Base-by-base conservation (phyloP, 2,329 filamentous ascomycete species). In the Dothideomycetes sp. region DNA sequence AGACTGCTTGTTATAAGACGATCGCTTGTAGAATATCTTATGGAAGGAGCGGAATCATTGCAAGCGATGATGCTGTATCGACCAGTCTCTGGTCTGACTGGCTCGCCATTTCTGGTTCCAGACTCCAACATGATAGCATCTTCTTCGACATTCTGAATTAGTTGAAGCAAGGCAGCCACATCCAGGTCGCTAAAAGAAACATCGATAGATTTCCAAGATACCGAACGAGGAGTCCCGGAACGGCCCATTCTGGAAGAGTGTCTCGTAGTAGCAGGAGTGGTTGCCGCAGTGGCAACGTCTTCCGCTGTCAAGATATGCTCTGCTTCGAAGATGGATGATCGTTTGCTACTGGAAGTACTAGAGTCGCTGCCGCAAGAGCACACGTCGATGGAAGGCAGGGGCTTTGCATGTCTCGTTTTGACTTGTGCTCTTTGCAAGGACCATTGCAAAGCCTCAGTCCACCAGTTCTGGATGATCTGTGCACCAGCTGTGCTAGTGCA, bases 21-120 rank as follows among this genome's bases (percentile, higher is more conserved):
- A 5, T 32, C 25, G 37, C 36, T 20, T 8, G 46, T 46, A 12
- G 40, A 48, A 34, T 12, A 60, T 51, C 12, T 59, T n/a, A 48
- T 27, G 9, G 33, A 39, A n/a, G 12, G 49, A 23, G 73, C 60
- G 12, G 69, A 67, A 1, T 81, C 69, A 8, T 79, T 69, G 1
- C 86, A 62, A 0, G 79, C 84, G 38, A 93, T 71, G 48, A 93
- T 84, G 54, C 81, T 88, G 55, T 77, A 84, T 33, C 77, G 67
- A 2, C 82, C 82, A 2, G 69, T 70, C 22, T 69, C 65, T 1
- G 62, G 54, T 11, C 63, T 60, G 33, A 67, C 54, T 1, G 64
- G 65, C 28, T 51, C 51, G 4, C 55, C 54, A 11, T 62, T 56
- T 13, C 64, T 69, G 40, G 58, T 53, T 18, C 63, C 64, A 27